Base-by-base conservation (phyloP, 805 yeast genomes). In the Pichia paraexigua region DNA sequence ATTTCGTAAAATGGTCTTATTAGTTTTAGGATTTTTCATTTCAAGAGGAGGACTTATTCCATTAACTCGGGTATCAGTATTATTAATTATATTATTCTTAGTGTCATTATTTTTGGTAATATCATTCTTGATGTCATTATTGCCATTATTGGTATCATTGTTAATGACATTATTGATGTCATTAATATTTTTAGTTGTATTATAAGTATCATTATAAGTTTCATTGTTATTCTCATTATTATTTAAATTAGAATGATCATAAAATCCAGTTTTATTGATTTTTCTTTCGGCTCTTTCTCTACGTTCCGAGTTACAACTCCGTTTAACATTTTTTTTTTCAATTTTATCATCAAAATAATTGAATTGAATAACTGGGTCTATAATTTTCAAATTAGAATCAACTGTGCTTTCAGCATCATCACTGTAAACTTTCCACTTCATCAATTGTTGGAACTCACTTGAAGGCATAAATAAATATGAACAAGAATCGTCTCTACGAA, bases 401-500 rank as follows among this genome's bases (percentile, higher is more conserved):
- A 8, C 5, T 11, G 17, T 35, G 11, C n/a, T n/a, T 6, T 4
- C 8, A 28, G 13, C 32, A 25, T 45, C 25, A 13, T 27, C 27
- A n/a, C 6, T 10, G 22, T 12, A 10, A 2, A 27, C 2, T 35
- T 20, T 30, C 46, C 25, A 18, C 25, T 42, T 32, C 41, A 48
- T 40, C 20, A 48, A 20, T 15, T 44, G 22, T 44, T 48, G 51
- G 8, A 48, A 48, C 28, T 48, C 51, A 3, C 21, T 27, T 8
- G 37, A 9, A 5, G 27, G 22, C 28, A 48, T n/a, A 13, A 48
- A 48, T 17, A 48, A 17, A 45, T 48, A 48, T 9, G 51, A 48
- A 44, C 51, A 48, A 8, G 47, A 43, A 27, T 44, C 46, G 25
- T 53, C 51, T 37, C 56, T 46, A 21, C 53, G 51, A 43, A 52